Conservation (phyloP, 2,329 filamentous ascomycete genomes). For the Ampelomyces quisqualis region DNA sequence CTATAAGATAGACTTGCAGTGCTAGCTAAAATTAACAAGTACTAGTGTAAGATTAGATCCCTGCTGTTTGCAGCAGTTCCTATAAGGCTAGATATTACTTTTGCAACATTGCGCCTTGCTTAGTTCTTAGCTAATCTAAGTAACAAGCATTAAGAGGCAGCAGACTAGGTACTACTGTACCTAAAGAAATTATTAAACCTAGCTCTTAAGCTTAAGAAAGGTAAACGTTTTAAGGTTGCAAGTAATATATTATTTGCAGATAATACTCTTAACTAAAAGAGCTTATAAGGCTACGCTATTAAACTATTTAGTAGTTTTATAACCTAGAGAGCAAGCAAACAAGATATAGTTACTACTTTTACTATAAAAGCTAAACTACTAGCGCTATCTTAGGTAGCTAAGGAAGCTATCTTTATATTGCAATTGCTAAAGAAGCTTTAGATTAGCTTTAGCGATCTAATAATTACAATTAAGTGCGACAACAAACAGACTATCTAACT, state of each 20-base stretch:
- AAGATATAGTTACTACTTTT: constrained; percentile 1
- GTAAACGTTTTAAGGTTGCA: not conserved
- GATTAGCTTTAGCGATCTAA: not conserved
- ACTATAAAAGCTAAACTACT: constrained; percentile 10
- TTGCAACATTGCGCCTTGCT: constrained; percentile 3
- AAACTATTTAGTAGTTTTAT: not conserved
- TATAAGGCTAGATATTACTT: constrained; percentile 7
- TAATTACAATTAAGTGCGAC: constrained; percentile 6
- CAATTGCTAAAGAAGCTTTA: not conserved
- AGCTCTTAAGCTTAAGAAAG: not conserved
- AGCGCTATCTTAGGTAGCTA: constrained; percentile 1
- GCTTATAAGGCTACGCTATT: constrained; percentile 3
- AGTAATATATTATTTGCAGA: constrained; percentile 5
- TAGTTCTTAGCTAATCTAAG: constrained; percentile 1
- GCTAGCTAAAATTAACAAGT: constrained; percentile 4
- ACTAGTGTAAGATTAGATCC: not conserved
- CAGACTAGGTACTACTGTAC: constrained; percentile 2
- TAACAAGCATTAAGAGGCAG: not conserved
- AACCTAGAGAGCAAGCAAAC: constrained; percentile 1
- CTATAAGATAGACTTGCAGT: not conserved
- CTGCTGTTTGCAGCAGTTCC: constrained; percentile 6
- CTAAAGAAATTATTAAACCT: not conserved
- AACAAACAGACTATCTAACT: constrained; percentile 6
- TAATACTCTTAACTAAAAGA: constrained; percentile 1
- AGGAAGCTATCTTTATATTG: not conserved